phyloP scores from a whole-genome alignment of 768 basidiomycete species.

The Phlegmacium glaucopus region DNA sequence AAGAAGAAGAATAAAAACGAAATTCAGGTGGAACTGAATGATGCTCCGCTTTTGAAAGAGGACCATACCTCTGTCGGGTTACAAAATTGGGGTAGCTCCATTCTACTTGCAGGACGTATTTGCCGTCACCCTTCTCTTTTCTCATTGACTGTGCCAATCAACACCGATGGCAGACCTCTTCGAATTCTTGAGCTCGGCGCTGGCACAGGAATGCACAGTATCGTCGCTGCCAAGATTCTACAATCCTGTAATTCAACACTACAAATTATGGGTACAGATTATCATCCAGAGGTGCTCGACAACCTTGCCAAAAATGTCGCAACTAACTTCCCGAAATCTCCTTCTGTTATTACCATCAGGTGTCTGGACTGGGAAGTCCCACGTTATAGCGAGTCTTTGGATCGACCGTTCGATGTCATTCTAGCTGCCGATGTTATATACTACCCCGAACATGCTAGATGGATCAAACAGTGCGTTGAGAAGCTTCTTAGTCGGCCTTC shows the following conservation, averaged over 20 bases:
- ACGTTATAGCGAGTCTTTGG: constrained; percentile 27
- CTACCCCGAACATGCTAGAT: constrained; percentile 61
- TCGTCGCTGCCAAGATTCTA: constrained; percentile 48
- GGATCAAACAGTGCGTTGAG: constrained; percentile 64
- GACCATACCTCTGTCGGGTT: constrained; percentile 82
- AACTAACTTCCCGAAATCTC: constrained; percentile 38
- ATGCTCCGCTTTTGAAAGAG: constrained; percentile 56
- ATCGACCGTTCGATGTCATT: constrained; percentile 58
- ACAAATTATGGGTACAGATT: constrained; percentile 69
- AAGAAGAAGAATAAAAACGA: constrained; percentile 1
- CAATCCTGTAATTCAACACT: constrained; percentile 13
- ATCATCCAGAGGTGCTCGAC: constrained; percentile 67
- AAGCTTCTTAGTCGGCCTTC: constrained; percentile 37
- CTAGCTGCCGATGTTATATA: constrained; percentile 82
- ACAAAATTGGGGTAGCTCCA: constrained; percentile 82
- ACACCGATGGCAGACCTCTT: constrained; percentile 15
- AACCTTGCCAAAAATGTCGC: constrained; percentile 63
- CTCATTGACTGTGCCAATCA: constrained; percentile 4
- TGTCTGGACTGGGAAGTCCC: constrained; percentile 67
- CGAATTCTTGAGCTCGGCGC: constrained; percentile 77
- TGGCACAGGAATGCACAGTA: constrained; percentile 81
- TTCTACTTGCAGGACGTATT: constrained; percentile 64
- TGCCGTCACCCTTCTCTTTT: constrained; percentile 44
- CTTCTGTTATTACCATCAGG: constrained; percentile 37
- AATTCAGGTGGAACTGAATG: constrained; percentile 59